Percentiles rank a stretch among this genome's conserved stretches.
These are phyloP conservation scores for Pinus tabuliformis DNA, from an alignment of 75 land plant genomes.

Conservation along the genomic window DNA sequence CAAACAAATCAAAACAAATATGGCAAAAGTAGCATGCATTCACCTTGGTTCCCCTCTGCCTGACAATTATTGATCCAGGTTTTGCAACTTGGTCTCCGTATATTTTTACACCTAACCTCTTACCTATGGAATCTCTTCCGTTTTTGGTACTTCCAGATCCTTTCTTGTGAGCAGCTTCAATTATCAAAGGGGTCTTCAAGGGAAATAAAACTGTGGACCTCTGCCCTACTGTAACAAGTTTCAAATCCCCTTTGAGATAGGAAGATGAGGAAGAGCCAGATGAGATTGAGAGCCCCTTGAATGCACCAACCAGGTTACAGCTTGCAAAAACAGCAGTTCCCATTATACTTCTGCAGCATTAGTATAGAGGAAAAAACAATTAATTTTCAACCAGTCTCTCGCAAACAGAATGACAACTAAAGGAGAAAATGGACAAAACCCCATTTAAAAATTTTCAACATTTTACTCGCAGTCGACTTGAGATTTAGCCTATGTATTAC, in stretches of 20 bases:
- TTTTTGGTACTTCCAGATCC: conserved; percentile 97
- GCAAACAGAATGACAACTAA: too few relatives aligned
- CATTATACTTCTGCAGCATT: background rate
- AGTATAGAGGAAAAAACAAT: background rate
- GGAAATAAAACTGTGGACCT: conserved; percentile 15
- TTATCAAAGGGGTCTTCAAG: conserved; percentile 39
- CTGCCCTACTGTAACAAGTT: conserved; percentile 4
- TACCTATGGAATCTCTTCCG: conserved; percentile 80
- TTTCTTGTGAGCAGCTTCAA: conserved; percentile 96
- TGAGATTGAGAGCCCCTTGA: conserved; percentile 49
- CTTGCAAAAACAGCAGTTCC: conserved; percentile 30
- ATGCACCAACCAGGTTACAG: conserved; percentile 34
- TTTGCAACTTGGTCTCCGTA: conserved; percentile 89
- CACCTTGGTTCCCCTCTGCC: conserved; percentile 98
- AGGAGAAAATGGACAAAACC: too few relatives aligned
- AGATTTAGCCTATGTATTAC: too few relatives aligned
- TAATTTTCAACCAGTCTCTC: too few relatives aligned
- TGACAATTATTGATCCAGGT: conserved; percentile 86
- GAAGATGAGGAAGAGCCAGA: conserved; percentile 39
- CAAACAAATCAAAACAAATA: conserved; percentile 5
- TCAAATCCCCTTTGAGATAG: conserved; percentile 39
- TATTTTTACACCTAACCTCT: conserved; percentile 93
- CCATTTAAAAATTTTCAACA: too few relatives aligned
- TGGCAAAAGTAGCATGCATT: background rate
- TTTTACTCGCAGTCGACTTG: too few relatives aligned